phyloP scores from a whole-genome alignment of 2,329 filamentous ascomycete species.

The Nemania bipapillata region DNA sequence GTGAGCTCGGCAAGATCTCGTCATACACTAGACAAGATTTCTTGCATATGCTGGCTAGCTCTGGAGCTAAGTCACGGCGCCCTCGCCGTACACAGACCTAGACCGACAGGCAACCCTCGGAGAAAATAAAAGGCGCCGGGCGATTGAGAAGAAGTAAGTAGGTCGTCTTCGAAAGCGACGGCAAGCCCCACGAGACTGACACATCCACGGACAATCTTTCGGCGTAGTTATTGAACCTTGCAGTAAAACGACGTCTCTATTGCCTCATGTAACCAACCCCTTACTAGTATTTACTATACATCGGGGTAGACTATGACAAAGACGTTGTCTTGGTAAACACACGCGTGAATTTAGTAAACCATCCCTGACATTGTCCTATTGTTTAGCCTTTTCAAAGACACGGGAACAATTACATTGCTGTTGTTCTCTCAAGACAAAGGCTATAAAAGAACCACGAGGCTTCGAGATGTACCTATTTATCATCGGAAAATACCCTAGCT shows the following conservation, averaged over 20 bases:
- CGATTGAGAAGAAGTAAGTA: background rate
- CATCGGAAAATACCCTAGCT: slow-evolving; percentile 11
- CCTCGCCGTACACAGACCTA: background rate
- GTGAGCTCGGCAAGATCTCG: background rate
- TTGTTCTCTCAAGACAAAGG: slow-evolving; percentile 13
- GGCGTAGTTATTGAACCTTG: background rate
- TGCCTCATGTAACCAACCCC: background rate
- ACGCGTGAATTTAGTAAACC: background rate
- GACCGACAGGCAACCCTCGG: background rate
- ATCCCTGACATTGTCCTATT: slow-evolving; percentile 8
- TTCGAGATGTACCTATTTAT: background rate
- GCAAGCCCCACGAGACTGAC: background rate
- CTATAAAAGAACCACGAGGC: background rate
- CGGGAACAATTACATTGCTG: background rate
- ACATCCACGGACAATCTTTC: background rate
- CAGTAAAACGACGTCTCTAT: background rate
- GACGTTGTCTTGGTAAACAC: slow-evolving; percentile 2
- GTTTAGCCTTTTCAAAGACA: background rate
- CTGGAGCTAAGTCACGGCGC: background rate
- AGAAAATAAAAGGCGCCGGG: background rate
- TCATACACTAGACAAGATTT: background rate
- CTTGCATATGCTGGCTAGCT: background rate
- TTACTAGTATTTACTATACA: background rate
- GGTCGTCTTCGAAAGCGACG: background rate
- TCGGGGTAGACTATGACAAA: background rate